phyloP scores from a whole-genome alignment of 768 basidiomycete species.

The Suillus fuscotomentosus region DNA sequence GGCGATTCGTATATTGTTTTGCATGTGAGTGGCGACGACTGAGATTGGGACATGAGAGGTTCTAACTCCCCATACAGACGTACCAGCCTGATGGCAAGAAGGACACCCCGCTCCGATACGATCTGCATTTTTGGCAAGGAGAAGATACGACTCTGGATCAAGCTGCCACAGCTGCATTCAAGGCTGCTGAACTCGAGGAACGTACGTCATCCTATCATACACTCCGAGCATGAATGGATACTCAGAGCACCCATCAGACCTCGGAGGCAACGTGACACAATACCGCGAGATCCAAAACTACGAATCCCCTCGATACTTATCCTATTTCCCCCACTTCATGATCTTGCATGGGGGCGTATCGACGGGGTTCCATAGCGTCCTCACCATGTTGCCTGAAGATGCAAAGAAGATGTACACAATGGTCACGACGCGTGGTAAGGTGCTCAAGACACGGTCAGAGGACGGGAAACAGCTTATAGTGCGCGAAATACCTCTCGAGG shows the following conservation, averaged over 20 bases:
- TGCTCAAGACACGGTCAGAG: conserved; percentile 10
- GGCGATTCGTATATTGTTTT: conserved; percentile 69
- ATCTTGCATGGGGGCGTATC: conserved; percentile 46
- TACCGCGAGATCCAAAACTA: conserved; percentile 61
- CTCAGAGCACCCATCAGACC: conserved; percentile 8
- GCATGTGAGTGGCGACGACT: conserved; percentile 38
- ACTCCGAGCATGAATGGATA: neutral
- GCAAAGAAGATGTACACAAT: conserved; percentile 52
- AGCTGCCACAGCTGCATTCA: conserved; percentile 61
- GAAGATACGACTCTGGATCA: conserved; percentile 59
- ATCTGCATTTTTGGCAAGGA: conserved; percentile 69
- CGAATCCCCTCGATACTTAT: conserved; percentile 51
- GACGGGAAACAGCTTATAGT: conserved; percentile 34
- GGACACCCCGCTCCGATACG: conserved; percentile 41
- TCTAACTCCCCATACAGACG: conserved; percentile 37
- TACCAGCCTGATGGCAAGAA: conserved; percentile 52
- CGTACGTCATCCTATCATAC: conserved; percentile 34
- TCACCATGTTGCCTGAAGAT: conserved; percentile 40
- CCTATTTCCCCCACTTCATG: conserved; percentile 49
- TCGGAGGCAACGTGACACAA: conserved; percentile 55
- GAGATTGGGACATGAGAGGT: neutral
- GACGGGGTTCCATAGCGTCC: conserved; percentile 53
- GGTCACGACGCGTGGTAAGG: conserved; percentile 27
- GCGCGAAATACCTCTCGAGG: conserved; percentile 46
- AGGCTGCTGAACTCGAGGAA: conserved; percentile 67